A percentile compares a stretch with the other conserved stretches of the same genome.
Conservation (phyloP, 2,329 filamentous ascomycete species). For the Neurospora sp. region DNA sequence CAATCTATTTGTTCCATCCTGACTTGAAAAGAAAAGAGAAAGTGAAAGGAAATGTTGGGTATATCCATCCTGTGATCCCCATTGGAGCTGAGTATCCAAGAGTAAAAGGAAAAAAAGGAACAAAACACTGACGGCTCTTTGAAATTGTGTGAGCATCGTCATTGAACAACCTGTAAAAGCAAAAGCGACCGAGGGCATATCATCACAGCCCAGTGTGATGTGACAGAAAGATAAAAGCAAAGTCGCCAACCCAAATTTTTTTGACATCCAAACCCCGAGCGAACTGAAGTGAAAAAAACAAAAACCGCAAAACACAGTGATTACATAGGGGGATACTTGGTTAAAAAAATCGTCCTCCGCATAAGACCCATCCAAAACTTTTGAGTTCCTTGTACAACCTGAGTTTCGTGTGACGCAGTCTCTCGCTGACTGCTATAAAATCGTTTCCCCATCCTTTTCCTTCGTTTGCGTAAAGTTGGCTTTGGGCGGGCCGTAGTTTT, state of each 20-base stretch:
- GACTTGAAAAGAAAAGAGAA: background rate
- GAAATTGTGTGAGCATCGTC: background rate
- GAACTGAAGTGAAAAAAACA: background rate
- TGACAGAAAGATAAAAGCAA: background rate
- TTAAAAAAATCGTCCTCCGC: background rate
- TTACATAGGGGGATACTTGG: background rate
- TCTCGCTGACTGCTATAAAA: constrained; percentile 5
- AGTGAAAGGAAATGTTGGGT: background rate
- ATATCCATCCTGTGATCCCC: background rate
- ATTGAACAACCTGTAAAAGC: background rate
- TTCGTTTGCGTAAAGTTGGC: background rate
- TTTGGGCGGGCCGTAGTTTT: background rate
- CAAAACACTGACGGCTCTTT: background rate
- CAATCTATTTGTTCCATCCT: background rate
- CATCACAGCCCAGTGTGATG: background rate
- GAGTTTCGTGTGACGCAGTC: background rate
- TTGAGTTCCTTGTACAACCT: constrained; percentile 7
- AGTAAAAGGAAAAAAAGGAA: background rate
- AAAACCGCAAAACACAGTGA: background rate
- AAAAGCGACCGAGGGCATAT: background rate
- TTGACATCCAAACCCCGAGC: background rate
- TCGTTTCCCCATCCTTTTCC: background rate
- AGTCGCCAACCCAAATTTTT: background rate
- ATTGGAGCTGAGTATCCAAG: background rate
- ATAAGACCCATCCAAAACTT: constrained; percentile 2